Evolutionary conservation across 345 rosid genomes (phyloP), one percentile per base, ranked within the genome.

Genomic region (Durio zibethinus): DNA sequence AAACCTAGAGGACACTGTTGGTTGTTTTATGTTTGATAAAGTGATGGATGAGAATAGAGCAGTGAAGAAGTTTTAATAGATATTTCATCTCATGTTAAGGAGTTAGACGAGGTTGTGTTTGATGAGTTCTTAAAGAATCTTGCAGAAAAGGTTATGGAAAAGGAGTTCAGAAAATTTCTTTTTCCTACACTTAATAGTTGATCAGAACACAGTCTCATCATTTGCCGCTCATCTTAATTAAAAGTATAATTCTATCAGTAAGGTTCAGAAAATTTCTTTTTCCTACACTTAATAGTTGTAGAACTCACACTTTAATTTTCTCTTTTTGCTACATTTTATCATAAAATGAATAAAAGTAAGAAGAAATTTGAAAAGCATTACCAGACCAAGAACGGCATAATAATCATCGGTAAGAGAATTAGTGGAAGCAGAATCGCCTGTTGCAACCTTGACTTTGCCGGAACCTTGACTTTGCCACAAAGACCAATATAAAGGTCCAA

Each of bases 381-480:
- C 99, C 90, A 92, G 82, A 23, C 99, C 99, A 80, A 95, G 84
- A 82, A 93, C 98, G 8, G 93, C 83, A 76, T 93, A 95, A 72
- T 89, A 94, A 80, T 94, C 98, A 80, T 93, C 95, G 43, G 95
- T 89, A 43, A 92, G 76, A 2, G 90, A 82, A 11, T 77, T 84
- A 38, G 77, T 76, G 42, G 88, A 81, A 79, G 90, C 56, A 18
- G 91, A 81, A 69, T 82, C 85, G 8, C 80, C 86, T 0, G 91
- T 80, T 0, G 95, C 92, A 64, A 89, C 97, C 81, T 81, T 88
- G 72, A 89, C 77, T 61, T 86, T 83, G 48, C 80, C 81, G 65
- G 62, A 75, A 57, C 70, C 33, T 78, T 81, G 48, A 86, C 83
- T 72, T 31, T 83, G 54, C 83, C 76, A 9, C 84, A 43, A 72